phyloP scores from a whole-genome alignment of 1,284 basidiomycete species.

The Trichosporon inkin region DNA sequence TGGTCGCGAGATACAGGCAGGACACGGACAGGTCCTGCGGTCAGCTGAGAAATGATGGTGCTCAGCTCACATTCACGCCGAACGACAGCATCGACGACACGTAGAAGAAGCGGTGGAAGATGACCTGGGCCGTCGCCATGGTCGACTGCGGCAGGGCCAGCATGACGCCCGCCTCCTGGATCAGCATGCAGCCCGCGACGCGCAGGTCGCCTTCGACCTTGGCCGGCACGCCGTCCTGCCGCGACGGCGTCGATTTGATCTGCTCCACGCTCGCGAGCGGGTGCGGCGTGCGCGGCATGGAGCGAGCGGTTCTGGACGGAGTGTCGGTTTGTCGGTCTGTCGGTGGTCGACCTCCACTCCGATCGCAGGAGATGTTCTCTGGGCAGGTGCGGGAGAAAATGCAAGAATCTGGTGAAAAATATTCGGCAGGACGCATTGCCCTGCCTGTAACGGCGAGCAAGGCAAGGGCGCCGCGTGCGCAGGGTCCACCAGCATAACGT shows the following conservation, averaged over 20 bases:
- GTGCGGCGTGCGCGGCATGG: conserved; percentile 58
- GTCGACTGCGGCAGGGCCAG: conserved; percentile 94
- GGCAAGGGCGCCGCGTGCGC: not conserved
- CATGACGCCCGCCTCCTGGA: conserved; percentile 88
- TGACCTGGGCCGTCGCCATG: conserved; percentile 89
- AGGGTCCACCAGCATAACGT: not conserved
- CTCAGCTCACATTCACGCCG: conserved; percentile 68
- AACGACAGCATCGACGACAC: conserved; percentile 92
- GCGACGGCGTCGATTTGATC: conserved; percentile 72
- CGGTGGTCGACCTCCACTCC: conserved; percentile 8
- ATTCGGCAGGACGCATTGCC: not conserved
- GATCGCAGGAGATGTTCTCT: not conserved
- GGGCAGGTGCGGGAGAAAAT: conserved; percentile 6
- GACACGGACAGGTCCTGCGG: conserved; percentile 85
- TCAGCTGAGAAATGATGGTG: not conserved
- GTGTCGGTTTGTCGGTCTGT: not conserved
- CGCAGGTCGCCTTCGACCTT: conserved; percentile 82
- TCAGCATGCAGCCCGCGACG: conserved; percentile 82
- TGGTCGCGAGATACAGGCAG: conserved; percentile 87
- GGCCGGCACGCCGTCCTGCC: conserved; percentile 70
- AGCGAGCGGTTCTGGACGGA: not conserved
- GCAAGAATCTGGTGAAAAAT: conserved; percentile 19
- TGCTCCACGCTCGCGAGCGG: conserved; percentile 79
- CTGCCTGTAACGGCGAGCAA: not conserved
- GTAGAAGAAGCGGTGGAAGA: conserved; percentile 97